Conservation (phyloP, 768 basidiomycete species). For the Suillus hirtellus region DNA sequence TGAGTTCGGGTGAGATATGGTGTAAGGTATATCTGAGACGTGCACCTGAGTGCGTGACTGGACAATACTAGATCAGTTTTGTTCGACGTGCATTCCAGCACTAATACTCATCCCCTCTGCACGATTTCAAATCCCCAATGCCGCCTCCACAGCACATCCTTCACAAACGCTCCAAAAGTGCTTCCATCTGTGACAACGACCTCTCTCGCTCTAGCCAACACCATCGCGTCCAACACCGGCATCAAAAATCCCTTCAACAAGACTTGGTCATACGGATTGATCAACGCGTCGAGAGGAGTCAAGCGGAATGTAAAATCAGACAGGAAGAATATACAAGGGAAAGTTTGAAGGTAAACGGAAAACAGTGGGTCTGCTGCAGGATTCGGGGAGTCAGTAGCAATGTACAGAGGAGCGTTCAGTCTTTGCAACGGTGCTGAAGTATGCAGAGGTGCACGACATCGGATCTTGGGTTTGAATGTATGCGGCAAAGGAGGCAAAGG, state of each 20-base stretch:
- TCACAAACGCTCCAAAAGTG: slow-evolving; percentile 72
- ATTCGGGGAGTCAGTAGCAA: slow-evolving; percentile 59
- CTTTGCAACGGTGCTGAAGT: slow-evolving; percentile 28
- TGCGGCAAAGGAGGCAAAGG: slow-evolving; percentile 27
- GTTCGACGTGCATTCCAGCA: background rate
- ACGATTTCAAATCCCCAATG: slow-evolving; percentile 54
- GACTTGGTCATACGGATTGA: slow-evolving; percentile 51
- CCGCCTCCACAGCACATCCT: slow-evolving; percentile 65
- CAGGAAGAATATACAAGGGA: slow-evolving; percentile 66
- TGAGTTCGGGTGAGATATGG: background rate
- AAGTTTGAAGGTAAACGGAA: slow-evolving; percentile 46
- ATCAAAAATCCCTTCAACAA: slow-evolving; percentile 47
- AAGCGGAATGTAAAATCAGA: slow-evolving; percentile 45
- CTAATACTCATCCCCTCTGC: slow-evolving; percentile 40
- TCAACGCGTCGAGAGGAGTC: slow-evolving; percentile 34
- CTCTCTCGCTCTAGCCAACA: slow-evolving; percentile 55
- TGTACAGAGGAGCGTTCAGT: slow-evolving; percentile 62
- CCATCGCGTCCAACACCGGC: slow-evolving; percentile 72
- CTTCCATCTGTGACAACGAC: slow-evolving; percentile 73
- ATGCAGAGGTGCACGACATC: slow-evolving; percentile 45
- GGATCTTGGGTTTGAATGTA: slow-evolving; percentile 12
- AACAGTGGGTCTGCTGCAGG: slow-evolving; percentile 46
- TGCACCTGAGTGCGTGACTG: background rate
- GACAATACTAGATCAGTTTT: background rate
- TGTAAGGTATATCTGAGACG: background rate